phyloP scores from a whole-genome alignment of 805 yeast genomes.

The Yarrowia sp. region DNA sequence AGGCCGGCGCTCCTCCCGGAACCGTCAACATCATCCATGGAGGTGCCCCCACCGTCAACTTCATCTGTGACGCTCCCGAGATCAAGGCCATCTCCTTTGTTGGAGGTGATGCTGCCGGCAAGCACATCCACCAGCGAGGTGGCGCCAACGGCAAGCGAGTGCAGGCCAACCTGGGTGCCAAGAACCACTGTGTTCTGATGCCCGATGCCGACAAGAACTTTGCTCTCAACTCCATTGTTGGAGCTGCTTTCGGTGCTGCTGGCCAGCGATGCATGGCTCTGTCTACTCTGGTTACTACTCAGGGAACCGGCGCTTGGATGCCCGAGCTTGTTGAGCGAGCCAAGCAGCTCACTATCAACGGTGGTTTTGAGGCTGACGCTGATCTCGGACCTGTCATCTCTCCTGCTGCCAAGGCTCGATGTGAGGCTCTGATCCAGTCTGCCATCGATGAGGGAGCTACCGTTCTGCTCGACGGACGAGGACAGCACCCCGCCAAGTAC shows the following conservation, averaged over 20 bases:
- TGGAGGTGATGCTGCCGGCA: slow-evolving; percentile 76
- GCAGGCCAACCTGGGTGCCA: slow-evolving; percentile 76
- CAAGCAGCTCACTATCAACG: slow-evolving; percentile 54
- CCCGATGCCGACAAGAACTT: slow-evolving; percentile 70
- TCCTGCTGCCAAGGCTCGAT: slow-evolving; percentile 54
- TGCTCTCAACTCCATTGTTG: slow-evolving; percentile 62
- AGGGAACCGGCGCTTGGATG: slow-evolving; percentile 62
- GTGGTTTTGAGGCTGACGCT: slow-evolving; percentile 62
- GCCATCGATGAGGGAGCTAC: slow-evolving; percentile 62
- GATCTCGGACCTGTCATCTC: slow-evolving; percentile 75
- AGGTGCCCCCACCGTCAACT: slow-evolving; percentile 67
- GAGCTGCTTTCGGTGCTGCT: slow-evolving; percentile 82
- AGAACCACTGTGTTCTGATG: slow-evolving; percentile 69
- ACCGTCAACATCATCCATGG: slow-evolving; percentile 74
- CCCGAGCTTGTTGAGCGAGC: slow-evolving; percentile 59
- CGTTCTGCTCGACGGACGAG: slow-evolving; percentile 63
- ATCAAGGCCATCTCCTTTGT: slow-evolving; percentile 76
- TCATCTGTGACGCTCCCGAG: slow-evolving; percentile 66
- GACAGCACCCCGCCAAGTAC: slow-evolving; percentile 47
- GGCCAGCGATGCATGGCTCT: slow-evolving; percentile 85
- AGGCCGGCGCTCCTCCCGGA: slow-evolving; percentile 77
- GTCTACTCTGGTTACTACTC: slow-evolving; percentile 70
- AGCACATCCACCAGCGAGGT: slow-evolving; percentile 66
- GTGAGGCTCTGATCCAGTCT: slow-evolving; percentile 56
- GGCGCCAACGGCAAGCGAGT: slow-evolving; percentile 69